Evolutionary conservation across 2,329 filamentous ascomycete species (phyloP).

Genomic region (Clarireedia sp.): DNA sequence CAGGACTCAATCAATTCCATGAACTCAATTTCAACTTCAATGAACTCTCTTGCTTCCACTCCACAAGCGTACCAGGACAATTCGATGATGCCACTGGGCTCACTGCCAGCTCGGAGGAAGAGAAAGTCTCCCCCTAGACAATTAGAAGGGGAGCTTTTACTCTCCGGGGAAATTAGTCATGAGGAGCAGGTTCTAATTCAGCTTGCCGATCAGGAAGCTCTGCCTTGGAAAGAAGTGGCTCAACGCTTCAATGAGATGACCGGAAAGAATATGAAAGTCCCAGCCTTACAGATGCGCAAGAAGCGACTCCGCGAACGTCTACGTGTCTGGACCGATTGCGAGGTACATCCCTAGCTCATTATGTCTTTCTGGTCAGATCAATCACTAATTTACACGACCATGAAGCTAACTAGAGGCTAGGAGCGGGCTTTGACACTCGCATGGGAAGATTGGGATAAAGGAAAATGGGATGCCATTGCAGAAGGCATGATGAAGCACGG

Average conservation of each 20-base stretch:
- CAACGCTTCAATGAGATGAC: constrained; percentile 26
- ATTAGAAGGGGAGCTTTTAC: constrained; percentile 10
- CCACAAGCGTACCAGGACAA: constrained; percentile 10
- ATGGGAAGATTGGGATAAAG: constrained; percentile 27
- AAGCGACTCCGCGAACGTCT: constrained; percentile 31
- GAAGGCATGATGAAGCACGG: constrained; percentile 29
- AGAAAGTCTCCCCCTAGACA: constrained; percentile 18
- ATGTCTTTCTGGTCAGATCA: constrained; percentile 1
- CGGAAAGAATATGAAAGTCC: constrained; percentile 26
- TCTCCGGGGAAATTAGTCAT: constrained; percentile 18
- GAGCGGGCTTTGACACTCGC: constrained; percentile 27
- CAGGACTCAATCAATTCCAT: constrained; percentile 21
- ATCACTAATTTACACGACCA: constrained; percentile 8
- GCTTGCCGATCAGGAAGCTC: constrained; percentile 26
- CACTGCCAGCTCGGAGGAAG: constrained; percentile 14
- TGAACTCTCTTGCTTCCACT: constrained; percentile 14
- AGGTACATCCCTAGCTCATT: constrained; percentile 17
- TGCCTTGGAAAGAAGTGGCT: constrained; percentile 31
- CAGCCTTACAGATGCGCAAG: constrained; percentile 33
- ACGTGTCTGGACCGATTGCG: constrained; percentile 18
- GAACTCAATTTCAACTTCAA: constrained; percentile 19
- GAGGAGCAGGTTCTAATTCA: constrained; percentile 30
- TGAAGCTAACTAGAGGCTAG: constrained; percentile 16
- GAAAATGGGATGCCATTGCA: constrained; percentile 28
- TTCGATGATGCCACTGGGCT: neutral